These are phyloP conservation scores for Picocystis sp. DNA, from an alignment of 163 green algal genomes.

Conservation along the genomic window DNA sequence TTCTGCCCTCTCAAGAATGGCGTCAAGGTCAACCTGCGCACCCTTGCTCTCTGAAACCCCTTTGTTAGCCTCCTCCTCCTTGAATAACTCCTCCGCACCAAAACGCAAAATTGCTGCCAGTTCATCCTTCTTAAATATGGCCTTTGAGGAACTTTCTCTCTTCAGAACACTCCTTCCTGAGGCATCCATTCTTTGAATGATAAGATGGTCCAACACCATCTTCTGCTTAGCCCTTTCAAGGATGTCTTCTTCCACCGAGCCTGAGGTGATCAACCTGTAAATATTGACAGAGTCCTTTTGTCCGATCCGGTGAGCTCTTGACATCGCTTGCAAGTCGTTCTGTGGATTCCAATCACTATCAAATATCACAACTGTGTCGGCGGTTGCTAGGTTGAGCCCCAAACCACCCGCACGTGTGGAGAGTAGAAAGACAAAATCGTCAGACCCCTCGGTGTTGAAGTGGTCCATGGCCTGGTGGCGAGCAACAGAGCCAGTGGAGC, in stretches of 20 bases:
- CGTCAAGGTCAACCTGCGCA: conserved; percentile 76
- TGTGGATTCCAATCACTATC: conserved; percentile 86
- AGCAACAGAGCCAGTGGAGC: conserved; percentile 53
- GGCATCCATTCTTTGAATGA: conserved; percentile 83
- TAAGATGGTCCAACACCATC: conserved; percentile 62
- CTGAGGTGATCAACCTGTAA: conserved; percentile 77
- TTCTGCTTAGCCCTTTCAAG: conserved; percentile 87
- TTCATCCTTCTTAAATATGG: conserved; percentile 66
- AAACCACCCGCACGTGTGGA: conserved; percentile 30
- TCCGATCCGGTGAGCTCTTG: conserved; percentile 80
- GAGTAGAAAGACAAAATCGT: conserved; percentile 35
- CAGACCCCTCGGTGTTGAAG: conserved; percentile 67
- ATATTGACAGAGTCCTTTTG: conserved; percentile 91
- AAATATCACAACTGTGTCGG: conserved; percentile 37
- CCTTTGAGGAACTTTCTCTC: not conserved
- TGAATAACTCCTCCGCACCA: conserved; percentile 90
- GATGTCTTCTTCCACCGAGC: conserved; percentile 86
- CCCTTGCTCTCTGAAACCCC: conserved; percentile 25
- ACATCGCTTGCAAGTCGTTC: conserved; percentile 72
- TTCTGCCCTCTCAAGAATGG: conserved; percentile 79
- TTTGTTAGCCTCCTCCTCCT: conserved; percentile 31
- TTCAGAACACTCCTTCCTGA: conserved; percentile 52
- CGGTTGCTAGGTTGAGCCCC: conserved; percentile 33
- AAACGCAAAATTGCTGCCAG: conserved; percentile 88
- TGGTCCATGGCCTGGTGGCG: conserved; percentile 75